These are phyloP conservation scores for Kodamaea anthophila DNA, from an alignment of 1,139 yeast species.

Conservation along the genomic window DNA sequence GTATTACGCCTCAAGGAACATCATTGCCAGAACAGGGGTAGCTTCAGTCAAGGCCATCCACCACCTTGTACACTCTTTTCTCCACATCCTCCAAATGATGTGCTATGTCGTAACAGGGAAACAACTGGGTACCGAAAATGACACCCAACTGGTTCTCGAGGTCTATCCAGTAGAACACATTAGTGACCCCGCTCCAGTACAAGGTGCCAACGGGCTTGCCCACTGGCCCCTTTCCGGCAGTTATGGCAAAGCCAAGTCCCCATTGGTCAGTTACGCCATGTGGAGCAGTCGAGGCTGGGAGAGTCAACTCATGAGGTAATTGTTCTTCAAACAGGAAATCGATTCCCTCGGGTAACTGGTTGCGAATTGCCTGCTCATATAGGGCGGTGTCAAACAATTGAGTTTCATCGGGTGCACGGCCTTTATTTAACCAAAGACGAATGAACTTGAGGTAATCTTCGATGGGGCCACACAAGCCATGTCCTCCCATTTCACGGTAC, in stretches of 20 bases:
- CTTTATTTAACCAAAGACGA: conserved; percentile 41
- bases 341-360: conserved; percentile 25
- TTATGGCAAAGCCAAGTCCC: conserved; percentile 4
- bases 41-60: too few relatives aligned
- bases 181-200: conserved; percentile 44
- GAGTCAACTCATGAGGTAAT: conserved; percentile 6
- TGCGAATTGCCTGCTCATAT: conserved; percentile 25
- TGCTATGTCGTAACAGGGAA: conserved; percentile 18
- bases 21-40: too few relatives aligned
- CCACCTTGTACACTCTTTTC: not conserved
- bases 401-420: conserved; percentile 33
- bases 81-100: not conserved
- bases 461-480: conserved; percentile 40
- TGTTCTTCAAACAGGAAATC: conserved; percentile 8
- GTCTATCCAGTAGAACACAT: conserved; percentile 43
- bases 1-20: too few relatives aligned
- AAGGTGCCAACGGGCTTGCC: conserved; percentile 37
- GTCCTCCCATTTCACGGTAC: conserved; percentile 40
- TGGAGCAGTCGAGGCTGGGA: conserved; percentile 1
- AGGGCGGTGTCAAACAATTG: conserved; percentile 26
- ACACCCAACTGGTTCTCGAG: conserved; percentile 36
- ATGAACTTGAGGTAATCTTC: conserved; percentile 39
- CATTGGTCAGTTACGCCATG: conserved; percentile 1
- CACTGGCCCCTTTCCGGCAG: conserved; percentile 20
- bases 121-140: conserved; percentile 33